Conservation (phyloP, 768 basidiomycete genomes). For the Stropharia rugosoannulata region DNA sequence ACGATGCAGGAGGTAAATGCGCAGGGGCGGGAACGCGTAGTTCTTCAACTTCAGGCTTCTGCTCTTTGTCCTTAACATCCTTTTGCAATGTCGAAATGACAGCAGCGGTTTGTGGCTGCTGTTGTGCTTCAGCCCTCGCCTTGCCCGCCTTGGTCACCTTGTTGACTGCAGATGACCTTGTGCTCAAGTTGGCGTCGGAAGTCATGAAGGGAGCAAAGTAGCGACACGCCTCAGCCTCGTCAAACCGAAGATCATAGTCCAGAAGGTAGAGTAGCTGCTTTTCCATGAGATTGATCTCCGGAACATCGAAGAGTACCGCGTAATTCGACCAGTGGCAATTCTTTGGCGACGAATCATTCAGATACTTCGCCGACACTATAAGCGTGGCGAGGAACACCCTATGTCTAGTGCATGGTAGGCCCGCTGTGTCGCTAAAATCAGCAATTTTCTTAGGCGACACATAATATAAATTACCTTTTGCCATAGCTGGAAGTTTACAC, state of each 20-base stretch:
- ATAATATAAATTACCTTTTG: slow-evolving; percentile 64
- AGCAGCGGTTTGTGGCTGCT: slow-evolving; percentile 30
- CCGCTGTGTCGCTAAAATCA: slow-evolving; percentile 30
- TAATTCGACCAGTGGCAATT: slow-evolving; percentile 92
- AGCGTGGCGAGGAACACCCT: slow-evolving; percentile 95
- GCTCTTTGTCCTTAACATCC: slow-evolving; percentile 11
- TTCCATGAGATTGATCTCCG: slow-evolving; percentile 95
- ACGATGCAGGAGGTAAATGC: slow-evolving; percentile 10
- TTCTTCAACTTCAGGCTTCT: slow-evolving; percentile 2
- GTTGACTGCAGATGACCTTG: slow-evolving; percentile 52
- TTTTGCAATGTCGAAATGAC: slow-evolving; percentile 34
- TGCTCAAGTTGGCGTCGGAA: slow-evolving; percentile 27
- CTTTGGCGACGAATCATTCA: slow-evolving; percentile 95
- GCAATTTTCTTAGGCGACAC: not conserved
- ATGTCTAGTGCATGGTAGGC: slow-evolving; percentile 88
- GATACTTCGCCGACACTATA: slow-evolving; percentile 94
- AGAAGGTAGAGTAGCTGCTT: slow-evolving; percentile 91
- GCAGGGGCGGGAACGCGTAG: slow-evolving; percentile 12
- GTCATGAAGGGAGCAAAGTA: slow-evolving; percentile 72
- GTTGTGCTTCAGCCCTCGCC: slow-evolving; percentile 48
- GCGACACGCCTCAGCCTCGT: slow-evolving; percentile 74
- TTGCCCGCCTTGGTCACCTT: slow-evolving; percentile 54
- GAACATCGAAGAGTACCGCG: slow-evolving; percentile 68
- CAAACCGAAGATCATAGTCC: slow-evolving; percentile 90
- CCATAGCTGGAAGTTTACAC: slow-evolving; percentile 74